Evolutionary conservation across 768 basidiomycete genomes (phyloP).

Genomic region (Strobilomyces confusus): DNA sequence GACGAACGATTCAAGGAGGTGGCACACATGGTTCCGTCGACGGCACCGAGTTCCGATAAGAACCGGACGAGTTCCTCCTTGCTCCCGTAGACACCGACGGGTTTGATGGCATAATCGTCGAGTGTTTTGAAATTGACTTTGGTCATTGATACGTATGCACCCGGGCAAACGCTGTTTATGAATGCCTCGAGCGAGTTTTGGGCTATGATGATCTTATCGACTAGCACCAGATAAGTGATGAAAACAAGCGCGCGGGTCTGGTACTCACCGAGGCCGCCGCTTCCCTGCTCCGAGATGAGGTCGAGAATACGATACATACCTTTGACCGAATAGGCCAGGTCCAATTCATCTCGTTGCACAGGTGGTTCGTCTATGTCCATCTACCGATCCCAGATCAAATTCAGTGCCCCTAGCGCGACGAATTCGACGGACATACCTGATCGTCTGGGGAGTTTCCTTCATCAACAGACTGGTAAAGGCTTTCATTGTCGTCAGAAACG

Average conservation of each 20-base stretch:
- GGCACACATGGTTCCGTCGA: constrained; percentile 41
- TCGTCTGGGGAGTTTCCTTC: constrained; percentile 2
- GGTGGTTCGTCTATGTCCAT: constrained; percentile 13
- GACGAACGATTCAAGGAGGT: not conserved
- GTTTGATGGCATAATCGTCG: constrained; percentile 43
- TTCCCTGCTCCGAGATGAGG: constrained; percentile 48
- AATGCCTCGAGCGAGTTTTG: constrained; percentile 47
- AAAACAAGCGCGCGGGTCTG: not conserved
- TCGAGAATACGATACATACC: constrained; percentile 55
- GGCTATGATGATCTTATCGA: constrained; percentile 61
- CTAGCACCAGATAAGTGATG: constrained; percentile 27
- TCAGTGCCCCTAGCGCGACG: not conserved
- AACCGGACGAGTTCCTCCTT: constrained; percentile 47
- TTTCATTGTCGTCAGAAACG: constrained; percentile 9
- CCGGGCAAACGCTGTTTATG: constrained; percentile 45
- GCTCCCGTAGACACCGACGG: constrained; percentile 56
- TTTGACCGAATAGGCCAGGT: constrained; percentile 31
- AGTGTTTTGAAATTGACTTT: constrained; percentile 53
- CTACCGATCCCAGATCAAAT: constrained; percentile 6
- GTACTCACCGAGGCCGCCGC: constrained; percentile 46
- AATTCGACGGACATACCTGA: constrained; percentile 9
- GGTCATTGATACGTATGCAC: constrained; percentile 51
- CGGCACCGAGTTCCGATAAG: constrained; percentile 32
- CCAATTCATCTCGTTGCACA: constrained; percentile 11
- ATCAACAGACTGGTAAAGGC: constrained; percentile 13